A percentile compares a stretch with the other conserved stretches of the same genome.
Evolutionary conservation across 805 yeast genomes (phyloP).

Genomic region (Hanseniaspora occidentalis): DNA sequence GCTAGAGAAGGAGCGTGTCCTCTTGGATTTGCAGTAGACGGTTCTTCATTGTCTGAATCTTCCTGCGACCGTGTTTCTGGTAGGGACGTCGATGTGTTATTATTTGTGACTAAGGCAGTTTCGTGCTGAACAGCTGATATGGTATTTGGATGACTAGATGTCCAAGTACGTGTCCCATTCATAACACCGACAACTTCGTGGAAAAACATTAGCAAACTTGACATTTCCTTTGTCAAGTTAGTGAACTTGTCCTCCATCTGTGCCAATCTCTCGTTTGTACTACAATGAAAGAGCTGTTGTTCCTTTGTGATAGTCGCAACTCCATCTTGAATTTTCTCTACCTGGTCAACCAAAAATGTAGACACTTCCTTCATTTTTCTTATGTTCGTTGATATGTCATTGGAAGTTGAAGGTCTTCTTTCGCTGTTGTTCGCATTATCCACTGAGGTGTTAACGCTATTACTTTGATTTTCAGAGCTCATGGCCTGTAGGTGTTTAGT

Average conservation of each 20-base stretch:
- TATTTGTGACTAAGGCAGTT: too few species aligned
- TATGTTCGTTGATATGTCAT: too few species aligned
- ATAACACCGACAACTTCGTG: constrained; percentile 18
- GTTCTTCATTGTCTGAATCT: too few species aligned
- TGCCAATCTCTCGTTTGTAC: constrained; percentile 6
- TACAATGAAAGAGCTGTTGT: constrained; percentile 14
- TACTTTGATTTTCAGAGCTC: too few species aligned
- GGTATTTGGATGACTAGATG: constrained; percentile 14
- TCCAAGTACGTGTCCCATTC: constrained; percentile 16
- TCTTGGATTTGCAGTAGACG: too few species aligned
- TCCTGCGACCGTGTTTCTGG: too few species aligned
- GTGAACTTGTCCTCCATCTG: constrained; percentile 13
- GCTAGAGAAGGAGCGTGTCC: not conserved
- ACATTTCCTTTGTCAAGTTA: constrained; percentile 11
- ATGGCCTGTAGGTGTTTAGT: too few species aligned
- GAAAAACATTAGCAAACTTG: constrained; percentile 10
- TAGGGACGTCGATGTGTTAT: too few species aligned
- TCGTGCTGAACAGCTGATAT: constrained; percentile 7
- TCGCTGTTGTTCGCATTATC: too few species aligned
- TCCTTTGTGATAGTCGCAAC: constrained; percentile 13
- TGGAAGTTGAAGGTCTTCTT: too few species aligned
- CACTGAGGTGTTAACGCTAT: too few species aligned
- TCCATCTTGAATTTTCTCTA: constrained; percentile 13
- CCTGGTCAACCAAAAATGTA: constrained; percentile 11
- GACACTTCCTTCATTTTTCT: too few species aligned